Conservation (phyloP, 192 early-diverging fungal species). For the Podila epigama region DNA sequence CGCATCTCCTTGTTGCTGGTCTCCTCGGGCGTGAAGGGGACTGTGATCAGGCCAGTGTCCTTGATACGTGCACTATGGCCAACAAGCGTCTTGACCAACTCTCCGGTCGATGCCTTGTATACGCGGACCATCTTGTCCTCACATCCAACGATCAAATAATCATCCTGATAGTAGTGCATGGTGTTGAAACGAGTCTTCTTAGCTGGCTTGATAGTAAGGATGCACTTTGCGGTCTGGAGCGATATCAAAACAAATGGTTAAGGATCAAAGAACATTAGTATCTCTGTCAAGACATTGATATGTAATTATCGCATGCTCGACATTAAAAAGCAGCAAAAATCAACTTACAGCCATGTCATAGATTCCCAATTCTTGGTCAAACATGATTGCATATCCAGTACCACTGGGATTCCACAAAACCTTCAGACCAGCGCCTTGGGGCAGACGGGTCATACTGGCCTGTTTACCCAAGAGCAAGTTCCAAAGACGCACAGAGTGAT, state of each 20-base stretch:
- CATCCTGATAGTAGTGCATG: conserved; percentile 46
- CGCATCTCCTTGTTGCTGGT: conserved; percentile 43
- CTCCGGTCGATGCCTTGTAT: conserved; percentile 54
- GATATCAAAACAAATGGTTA: conserved; percentile 33
- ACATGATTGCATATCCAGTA: conserved; percentile 65
- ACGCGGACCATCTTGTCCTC: conserved; percentile 67
- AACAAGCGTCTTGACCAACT: conserved; percentile 50
- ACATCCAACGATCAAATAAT: conserved; percentile 63
- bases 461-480: conserved; percentile 78
- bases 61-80: conserved; percentile 60
- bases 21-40: conserved; percentile 39
- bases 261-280: not conserved
- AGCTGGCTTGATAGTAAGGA: conserved; percentile 37
- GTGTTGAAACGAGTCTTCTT: conserved; percentile 37
- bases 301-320: too few relatives aligned
- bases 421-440: conserved; percentile 55
- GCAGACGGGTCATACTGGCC: conserved; percentile 53
- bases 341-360: conserved; percentile 66
- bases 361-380: conserved; percentile 58
- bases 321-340: not conserved
- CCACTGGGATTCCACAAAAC: conserved; percentile 65
- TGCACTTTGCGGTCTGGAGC: conserved; percentile 38
- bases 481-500: conserved; percentile 77
- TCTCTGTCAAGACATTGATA: not conserved
- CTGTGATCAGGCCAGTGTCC: conserved; percentile 53